Base-by-base conservation (phyloP, 2,329 filamentous ascomycete genomes). In the Beauveria sp. region DNA sequence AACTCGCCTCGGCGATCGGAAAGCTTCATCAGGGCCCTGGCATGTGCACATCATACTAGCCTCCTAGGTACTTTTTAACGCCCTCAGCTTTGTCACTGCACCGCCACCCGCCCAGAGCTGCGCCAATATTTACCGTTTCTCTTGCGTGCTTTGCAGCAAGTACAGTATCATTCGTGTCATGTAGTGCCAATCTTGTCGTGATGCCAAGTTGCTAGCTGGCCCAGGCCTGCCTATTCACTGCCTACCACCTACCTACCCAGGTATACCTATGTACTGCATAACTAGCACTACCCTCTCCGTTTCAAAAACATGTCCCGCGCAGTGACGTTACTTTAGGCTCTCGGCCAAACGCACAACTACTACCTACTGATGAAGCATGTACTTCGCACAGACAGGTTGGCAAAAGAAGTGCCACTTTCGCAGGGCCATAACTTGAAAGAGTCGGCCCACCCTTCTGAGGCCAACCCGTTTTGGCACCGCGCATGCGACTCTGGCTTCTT, bases 1-100 rank as follows among this genome's bases (percentile, higher is more conserved):
- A 34, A 52, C 24, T 38, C 38, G 49, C 49, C 49, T 53, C 57
- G 49, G 57, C 57, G 49, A 60, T 60, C 57, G 57, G 40, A 60
- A 60, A 60, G 16, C 49, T 46, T 53, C 28, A 18, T 6, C 34
- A 38, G 34, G 34, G 12, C 34, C 34, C 34, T 30, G 10, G 34
- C 34, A 38, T 38, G 34, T 38, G 34, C 34, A 38, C 34, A 34
- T 38, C 34, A 38, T 14, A 38, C 34, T 34, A 34, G 34, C 34
- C 12, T 6, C 12, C 34, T 38, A 14, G 22, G 45, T 47, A 47
- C 22, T 22, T 22, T 12, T 12, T 24, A 16, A 5, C 45, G 20
- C 43, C 43, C 12, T 50, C 26, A 10, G n/a, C 10, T 18, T 30
- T 20, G 26, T 20, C n/a, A 5, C 16, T 55, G 24, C 52, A 43